A percentile compares a stretch with the other conserved stretches of the same genome.
Evolutionary conservation across 176 grass and related monocot genomes (phyloP).

Genomic region (Triticum urartu): DNA sequence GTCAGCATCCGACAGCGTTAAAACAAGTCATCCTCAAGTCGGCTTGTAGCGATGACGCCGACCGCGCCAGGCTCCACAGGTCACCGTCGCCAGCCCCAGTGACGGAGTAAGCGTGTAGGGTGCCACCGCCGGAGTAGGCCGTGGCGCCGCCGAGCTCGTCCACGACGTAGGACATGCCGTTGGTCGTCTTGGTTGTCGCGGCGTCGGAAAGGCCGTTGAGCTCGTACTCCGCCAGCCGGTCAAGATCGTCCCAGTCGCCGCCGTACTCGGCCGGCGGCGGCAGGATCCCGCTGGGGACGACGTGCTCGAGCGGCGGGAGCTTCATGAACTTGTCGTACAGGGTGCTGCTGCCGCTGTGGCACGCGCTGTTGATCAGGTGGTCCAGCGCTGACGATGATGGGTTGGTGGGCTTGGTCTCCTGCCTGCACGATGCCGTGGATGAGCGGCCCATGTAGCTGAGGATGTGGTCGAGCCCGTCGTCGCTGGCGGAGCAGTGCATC

Average conservation of each 20-base stretch:
- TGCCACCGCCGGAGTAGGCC: too few relatives aligned
- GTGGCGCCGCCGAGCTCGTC: neutral
- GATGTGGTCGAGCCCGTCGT: constrained; percentile 65
- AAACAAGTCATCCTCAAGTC: constrained; percentile 35
- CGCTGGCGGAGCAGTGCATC: neutral
- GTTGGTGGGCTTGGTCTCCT: constrained; percentile 42
- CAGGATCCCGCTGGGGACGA: neutral
- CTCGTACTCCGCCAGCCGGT: constrained; percentile 55
- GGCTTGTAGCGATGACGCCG: constrained; percentile 45
- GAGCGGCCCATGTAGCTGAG: constrained; percentile 54
- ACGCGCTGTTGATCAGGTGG: neutral
- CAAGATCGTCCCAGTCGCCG: constrained; percentile 56
- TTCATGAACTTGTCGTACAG: constrained; percentile 65
- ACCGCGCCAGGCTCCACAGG: constrained; percentile 77
- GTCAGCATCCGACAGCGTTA: too few relatives aligned
- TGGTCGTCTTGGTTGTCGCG: constrained; percentile 20
- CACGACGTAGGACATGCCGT: neutral
- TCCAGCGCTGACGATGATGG: neutral
- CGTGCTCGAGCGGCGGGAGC: constrained; percentile 66
- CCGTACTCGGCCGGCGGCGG: constrained; percentile 6
- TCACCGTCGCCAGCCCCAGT: constrained; percentile 40
- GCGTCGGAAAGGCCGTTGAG: constrained; percentile 41
- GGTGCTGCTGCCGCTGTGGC: neutral
- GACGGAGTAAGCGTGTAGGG: neutral
- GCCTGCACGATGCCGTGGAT: constrained; percentile 28